phyloP scores from a whole-genome alignment of 331 rosid species.

The Pyracantha coccinea region DNA sequence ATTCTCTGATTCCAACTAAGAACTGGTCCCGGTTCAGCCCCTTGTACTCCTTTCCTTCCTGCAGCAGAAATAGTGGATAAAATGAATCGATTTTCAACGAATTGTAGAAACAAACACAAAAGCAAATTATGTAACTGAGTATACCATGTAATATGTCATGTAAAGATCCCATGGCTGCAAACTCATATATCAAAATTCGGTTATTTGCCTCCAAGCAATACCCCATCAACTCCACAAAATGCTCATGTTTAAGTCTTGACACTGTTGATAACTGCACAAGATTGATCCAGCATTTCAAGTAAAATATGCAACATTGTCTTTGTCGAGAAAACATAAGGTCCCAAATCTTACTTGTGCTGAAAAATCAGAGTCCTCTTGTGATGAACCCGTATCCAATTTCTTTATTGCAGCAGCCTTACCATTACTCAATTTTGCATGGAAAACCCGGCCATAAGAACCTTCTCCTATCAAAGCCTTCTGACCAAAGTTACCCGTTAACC shows the following conservation, averaged over 20 bases:
- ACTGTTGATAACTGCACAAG: conserved; percentile 65
- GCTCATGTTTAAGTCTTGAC: conserved; percentile 75
- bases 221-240: conserved; percentile 82
- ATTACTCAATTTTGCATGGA: conserved; percentile 44
- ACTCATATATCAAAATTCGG: conserved; percentile 72
- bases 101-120: neutral
- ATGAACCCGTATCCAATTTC: conserved; percentile 60
- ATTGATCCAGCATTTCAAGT: neutral
- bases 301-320: neutral
- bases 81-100: conserved; percentile 1
- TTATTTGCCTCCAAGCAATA: conserved; percentile 78
- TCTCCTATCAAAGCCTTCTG: conserved; percentile 73
- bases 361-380: conserved; percentile 67
- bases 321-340: neutral
- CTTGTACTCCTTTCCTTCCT: conserved; percentile 97
- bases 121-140: neutral
- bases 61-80: conserved; percentile 10
- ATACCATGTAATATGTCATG: conserved; percentile 92
- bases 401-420: conserved; percentile 74
- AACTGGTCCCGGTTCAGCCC: conserved; percentile 93
- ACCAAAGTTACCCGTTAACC: conserved; percentile 67
- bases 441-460: conserved; percentile 93
- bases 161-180: conserved; percentile 83
- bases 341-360: conserved; percentile 44
- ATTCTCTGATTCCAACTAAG: conserved; percentile 83